These are phyloP conservation scores for Penicillium palitans DNA, from an alignment of 2,329 filamentous ascomycete species.

Conservation along the genomic window DNA sequence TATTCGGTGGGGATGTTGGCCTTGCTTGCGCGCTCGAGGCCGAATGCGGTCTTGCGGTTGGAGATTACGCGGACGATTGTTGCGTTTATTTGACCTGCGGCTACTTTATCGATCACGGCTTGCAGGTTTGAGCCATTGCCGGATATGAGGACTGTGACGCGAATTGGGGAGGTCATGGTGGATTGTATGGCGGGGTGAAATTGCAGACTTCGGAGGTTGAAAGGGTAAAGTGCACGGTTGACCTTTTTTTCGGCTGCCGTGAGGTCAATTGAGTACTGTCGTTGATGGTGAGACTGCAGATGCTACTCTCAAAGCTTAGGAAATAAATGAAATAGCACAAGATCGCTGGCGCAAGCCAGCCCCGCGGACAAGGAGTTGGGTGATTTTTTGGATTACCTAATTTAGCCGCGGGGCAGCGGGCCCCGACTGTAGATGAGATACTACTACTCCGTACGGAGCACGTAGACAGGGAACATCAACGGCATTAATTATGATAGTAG, in stretches of 20 bases:
- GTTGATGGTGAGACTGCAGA: background rate
- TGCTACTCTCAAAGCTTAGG: slow-evolving; percentile 4
- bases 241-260: background rate
- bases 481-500: background rate
- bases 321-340: background rate
- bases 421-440: background rate
- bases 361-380: background rate
- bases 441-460: background rate
- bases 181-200: slow-evolving; percentile 4
- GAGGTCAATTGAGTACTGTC: slow-evolving; percentile 5
- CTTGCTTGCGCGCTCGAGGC: slow-evolving; percentile 60
- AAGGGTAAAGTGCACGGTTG: background rate
- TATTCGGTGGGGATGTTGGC: slow-evolving; percentile 71
- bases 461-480: background rate
- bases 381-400: slow-evolving; percentile 8
- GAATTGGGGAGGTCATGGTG: slow-evolving; percentile 40
- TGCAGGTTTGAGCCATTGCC: slow-evolving; percentile 78
- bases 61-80: slow-evolving; percentile 65
- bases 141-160: slow-evolving; percentile 68
- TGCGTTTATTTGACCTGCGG: slow-evolving; percentile 50
- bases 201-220: background rate
- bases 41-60: slow-evolving; percentile 65
- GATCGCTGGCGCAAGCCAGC: background rate
- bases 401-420: slow-evolving; percentile 5
- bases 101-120: slow-evolving; percentile 67